These are phyloP conservation scores for Oenanthe javanica DNA, from an alignment of 140 eudicot species.

Conservation along the genomic window DNA sequence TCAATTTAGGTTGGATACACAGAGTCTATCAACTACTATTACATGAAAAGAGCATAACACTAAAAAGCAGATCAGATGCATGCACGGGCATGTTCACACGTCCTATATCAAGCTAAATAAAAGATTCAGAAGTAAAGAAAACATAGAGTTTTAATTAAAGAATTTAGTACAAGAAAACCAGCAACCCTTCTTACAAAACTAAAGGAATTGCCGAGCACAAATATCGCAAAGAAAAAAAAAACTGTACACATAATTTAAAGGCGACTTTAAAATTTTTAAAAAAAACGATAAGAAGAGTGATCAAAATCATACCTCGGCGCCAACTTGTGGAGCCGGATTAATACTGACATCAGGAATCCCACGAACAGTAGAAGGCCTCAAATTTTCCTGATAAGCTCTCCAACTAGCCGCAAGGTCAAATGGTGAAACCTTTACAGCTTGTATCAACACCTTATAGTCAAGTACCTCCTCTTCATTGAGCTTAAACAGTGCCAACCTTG, in stretches of 20 bases:
- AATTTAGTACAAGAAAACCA: background rate
- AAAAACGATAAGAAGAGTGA: background rate
- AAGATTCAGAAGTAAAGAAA: background rate
- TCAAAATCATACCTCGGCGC: constrained; percentile 49
- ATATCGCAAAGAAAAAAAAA: background rate
- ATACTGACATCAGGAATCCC: constrained; percentile 94
- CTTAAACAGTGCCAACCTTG: constrained; percentile 58
- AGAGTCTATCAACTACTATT: background rate
- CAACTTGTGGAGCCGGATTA: constrained; percentile 32
- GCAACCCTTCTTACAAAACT: background rate
- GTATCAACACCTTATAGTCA: constrained; percentile 64
- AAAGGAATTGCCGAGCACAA: background rate
- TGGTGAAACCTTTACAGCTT: constrained; percentile 83
- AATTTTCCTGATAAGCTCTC: constrained; percentile 83
- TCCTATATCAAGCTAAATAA: background rate
- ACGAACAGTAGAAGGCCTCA: constrained; percentile 90
- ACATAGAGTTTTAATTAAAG: background rate
- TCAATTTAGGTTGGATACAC: background rate
- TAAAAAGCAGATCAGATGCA: background rate
- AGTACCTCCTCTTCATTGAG: constrained; percentile 49
- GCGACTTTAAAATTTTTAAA: background rate
- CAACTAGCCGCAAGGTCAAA: constrained; percentile 99
- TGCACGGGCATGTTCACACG: background rate
- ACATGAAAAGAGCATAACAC: background rate
- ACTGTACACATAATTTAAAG: background rate